Evolutionary conservation across 331 rosid species (phyloP), one percentile per base, ranked within the genome.

Genomic region (Prunus yedoensis): DNA sequence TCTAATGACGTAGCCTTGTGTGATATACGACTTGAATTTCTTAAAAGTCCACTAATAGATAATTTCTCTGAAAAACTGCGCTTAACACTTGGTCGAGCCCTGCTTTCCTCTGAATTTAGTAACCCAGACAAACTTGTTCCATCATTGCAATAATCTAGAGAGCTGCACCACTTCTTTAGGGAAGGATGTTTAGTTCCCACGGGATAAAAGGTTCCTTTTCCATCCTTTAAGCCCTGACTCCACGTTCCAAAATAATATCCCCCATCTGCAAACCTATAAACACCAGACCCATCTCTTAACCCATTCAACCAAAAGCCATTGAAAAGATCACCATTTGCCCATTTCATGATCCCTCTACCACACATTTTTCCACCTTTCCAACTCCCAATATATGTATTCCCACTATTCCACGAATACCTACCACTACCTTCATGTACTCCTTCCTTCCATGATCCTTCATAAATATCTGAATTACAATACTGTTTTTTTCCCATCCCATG

Each of bases 391-490:
- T 87, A 93, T 17, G 83, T 51, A 66, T 88, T 85, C 46, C 96
- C 98, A 74, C 78, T 83, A 60, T 65, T 79, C 98, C 98, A 93
- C 49, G 86, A 65, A 74, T 93, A 91, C 75, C 81, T 83, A 32
- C 98, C 98, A 78, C 82, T 62, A 2, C 98, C 98, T 77, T 91
- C 95, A 53, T 78, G 87, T 32, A 82, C 82, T 71, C 98, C 98
- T 78, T 91, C 98, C 81, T 84, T 90, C 95, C 98, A 93, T 68
- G 78, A 79, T 68, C 98, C 98, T 74, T 93, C 96, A 78, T 90
- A 93, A 66, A 77, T 35, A 80, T 93, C 93, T 20, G 79, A 86
- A 88, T 93, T 89, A 62, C 67, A 20, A 70, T 89, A 91, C 79
- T 86, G 79, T 77, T 90, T 85, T 64, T 69, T 70, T 49, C 98